These are phyloP conservation scores for Leucoagaricus sp. DNA, from an alignment of 1,284 basidiomycete species.

Conservation along the genomic window DNA sequence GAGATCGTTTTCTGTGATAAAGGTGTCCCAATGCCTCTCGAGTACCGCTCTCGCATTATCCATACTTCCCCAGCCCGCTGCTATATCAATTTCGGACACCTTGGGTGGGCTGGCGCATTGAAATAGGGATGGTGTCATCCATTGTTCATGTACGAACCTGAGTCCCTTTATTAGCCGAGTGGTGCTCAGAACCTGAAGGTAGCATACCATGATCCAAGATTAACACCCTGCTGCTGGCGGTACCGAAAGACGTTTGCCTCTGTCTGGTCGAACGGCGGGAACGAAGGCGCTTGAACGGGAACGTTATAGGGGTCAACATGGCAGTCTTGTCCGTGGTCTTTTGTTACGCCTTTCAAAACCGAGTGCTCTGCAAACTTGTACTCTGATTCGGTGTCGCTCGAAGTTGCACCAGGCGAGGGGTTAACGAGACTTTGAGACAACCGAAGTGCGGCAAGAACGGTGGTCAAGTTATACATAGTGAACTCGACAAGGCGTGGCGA, in stretches of 20 bases:
- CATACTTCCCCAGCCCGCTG: conserved; percentile 50
- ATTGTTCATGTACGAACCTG: conserved; percentile 79
- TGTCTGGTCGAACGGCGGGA: conserved; percentile 50
- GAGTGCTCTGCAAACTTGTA: background rate
- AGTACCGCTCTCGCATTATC: conserved; percentile 54
- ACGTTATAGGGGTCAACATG: conserved; percentile 38
- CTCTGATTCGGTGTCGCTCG: background rate
- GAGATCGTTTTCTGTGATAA: conserved; percentile 68
- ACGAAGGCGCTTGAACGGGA: conserved; percentile 37
- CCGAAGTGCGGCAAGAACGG: conserved; percentile 2
- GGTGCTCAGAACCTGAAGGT: background rate
- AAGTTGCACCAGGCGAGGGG: background rate
- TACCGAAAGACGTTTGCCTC: conserved; percentile 59
- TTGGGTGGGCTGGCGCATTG: conserved; percentile 57
- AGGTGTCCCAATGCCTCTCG: conserved; percentile 81
- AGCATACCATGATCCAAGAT: conserved; percentile 62
- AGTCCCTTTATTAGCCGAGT: background rate
- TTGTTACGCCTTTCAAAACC: background rate
- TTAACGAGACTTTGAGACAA: conserved; percentile 7
- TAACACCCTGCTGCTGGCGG: conserved; percentile 64
- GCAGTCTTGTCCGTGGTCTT: conserved; percentile 24
- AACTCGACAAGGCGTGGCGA: background rate
- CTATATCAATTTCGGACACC: conserved; percentile 59
- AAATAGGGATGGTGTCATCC: conserved; percentile 78
- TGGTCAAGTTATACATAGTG: conserved; percentile 6